Base-by-base conservation (phyloP, 768 basidiomycete species). In the Crucibulum laeve region DNA sequence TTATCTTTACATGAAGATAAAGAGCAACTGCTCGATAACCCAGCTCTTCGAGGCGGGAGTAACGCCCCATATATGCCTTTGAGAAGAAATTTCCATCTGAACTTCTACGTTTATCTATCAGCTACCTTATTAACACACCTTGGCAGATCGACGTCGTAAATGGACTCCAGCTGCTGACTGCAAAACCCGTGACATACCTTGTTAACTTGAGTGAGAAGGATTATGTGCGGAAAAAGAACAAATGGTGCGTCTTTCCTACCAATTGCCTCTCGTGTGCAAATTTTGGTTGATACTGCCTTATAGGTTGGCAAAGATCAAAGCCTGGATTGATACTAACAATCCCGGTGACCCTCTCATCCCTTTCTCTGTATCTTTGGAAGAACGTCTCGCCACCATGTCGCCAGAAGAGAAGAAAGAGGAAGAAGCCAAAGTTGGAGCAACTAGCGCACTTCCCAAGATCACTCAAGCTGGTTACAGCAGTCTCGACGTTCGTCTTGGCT, bases 181-280 rank as follows among this genome's bases (percentile, higher is more conserved):
- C 96, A 42, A 97, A 97, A 62, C 90, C 95, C 25, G 91, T 98
- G 48, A 96, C 88, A 40, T 99, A 99, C 70, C 86, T 99, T 39
- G 93, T 97, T 69, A 99, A 99, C 68, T 71, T 99, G 37, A 91
- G 88, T 46, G 94, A 98, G 65, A 79, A 80, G 52, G 96, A 99
- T 62, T 99, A 89, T 56, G 68, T 90, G 47, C 84, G 96, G 51
- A 98, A 97, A 69, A 98, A 97, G 82, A 98, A 97, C 73, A 98
- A 97, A 74, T 98, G 96, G 94, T 87, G 46, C 32, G 59, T 51
- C 15, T 17, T 30, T 5, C 19, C 11, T 21, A 10, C 4, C 3
- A 38, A 15, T 25, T 37, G 30, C 18, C 21, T 5, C 34, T 25
- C 18, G 8, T 22, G 7, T 23, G 25, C 30, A 19, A n/a, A 6